Evolutionary conservation across 805 yeast genomes (phyloP).

Genomic region (Candida patagonica): DNA sequence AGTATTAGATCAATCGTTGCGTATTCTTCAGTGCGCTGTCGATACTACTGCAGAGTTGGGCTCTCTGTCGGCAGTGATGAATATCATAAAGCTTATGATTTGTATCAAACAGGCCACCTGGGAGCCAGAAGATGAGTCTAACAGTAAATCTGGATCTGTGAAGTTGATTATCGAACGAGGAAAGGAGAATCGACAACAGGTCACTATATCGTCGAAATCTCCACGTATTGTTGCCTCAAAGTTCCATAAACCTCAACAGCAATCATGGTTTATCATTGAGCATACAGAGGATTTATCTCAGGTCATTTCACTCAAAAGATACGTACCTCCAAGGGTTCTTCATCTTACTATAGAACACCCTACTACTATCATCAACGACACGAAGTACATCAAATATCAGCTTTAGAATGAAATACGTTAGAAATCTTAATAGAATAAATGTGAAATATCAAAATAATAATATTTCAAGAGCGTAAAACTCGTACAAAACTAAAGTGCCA

Average conservation of each 20-base stretch:
- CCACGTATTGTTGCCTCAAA: constrained; percentile 39
- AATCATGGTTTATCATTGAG: constrained; percentile 79
- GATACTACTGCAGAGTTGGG: constrained; percentile 87
- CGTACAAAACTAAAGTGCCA: no score
- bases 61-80: constrained; percentile 49
- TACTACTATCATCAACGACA: constrained; percentile 15
- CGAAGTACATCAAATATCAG: constrained; percentile 14
- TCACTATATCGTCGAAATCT: constrained; percentile 56
- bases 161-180: constrained; percentile 26
- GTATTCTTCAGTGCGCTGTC: constrained; percentile 85
- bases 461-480: no score
- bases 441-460: no score
- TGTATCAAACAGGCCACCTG: constrained; percentile 83
- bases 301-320: background rate
- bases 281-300: constrained; percentile 25
- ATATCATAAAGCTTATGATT: constrained; percentile 63
- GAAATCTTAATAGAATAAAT: no score
- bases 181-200: constrained; percentile 42
- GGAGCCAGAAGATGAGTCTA: constrained; percentile 55
- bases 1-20: constrained; percentile 86
- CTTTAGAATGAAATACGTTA: no score
- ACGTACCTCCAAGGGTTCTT: background rate
- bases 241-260: constrained; percentile 86
- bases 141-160: background rate
- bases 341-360: background rate